A percentile compares a stretch with the other conserved stretches of the same genome.
Evolutionary conservation across 129 eudicot genomes (phyloP).

Genomic region (Saposhnikovia divaricata): DNA sequence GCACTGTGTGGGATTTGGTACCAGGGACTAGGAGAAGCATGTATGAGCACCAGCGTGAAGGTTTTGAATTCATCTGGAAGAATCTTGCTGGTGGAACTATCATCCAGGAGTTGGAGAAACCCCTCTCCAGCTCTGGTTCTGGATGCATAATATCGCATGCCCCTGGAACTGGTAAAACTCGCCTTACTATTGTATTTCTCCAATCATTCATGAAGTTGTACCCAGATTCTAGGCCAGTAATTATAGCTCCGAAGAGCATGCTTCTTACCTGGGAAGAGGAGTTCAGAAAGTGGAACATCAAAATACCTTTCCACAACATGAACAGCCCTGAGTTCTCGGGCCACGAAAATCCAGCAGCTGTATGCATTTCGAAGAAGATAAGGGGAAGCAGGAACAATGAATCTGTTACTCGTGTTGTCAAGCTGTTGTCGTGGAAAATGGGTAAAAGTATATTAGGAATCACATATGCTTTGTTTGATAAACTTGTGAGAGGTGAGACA

Average conservation of each 20-base stretch:
- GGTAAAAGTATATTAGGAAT: conserved; percentile 57
- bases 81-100: conserved; percentile 47
- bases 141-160: conserved; percentile 92
- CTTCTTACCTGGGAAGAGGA: conserved; percentile 50
- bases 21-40: conserved; percentile 23
- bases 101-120: conserved; percentile 20
- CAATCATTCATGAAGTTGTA: conserved; percentile 15
- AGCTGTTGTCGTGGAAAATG: conserved; percentile 30
- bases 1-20: conserved; percentile 41
- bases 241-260: conserved; percentile 32
- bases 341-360: conserved; percentile 12
- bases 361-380: not conserved
- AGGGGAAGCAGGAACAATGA: not conserved
- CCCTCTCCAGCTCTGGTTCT: conserved; percentile 12
- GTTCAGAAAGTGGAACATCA: conserved; percentile 35
- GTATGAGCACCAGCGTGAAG: conserved; percentile 69
- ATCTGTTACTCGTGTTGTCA: conserved; percentile 23
- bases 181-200: conserved; percentile 31
- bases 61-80: conserved; percentile 54
- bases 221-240: conserved; percentile 29
- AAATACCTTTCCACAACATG: conserved; percentile 33
- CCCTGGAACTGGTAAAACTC: conserved; percentile 79
- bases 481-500: conserved; percentile 30
- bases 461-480: conserved; percentile 44
- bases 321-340: conserved; percentile 16